A percentile compares a stretch with the other conserved stretches of the same genome.
phyloP scores from a whole-genome alignment of 139 green algal species.

The Prasinococcaceae sp. region DNA sequence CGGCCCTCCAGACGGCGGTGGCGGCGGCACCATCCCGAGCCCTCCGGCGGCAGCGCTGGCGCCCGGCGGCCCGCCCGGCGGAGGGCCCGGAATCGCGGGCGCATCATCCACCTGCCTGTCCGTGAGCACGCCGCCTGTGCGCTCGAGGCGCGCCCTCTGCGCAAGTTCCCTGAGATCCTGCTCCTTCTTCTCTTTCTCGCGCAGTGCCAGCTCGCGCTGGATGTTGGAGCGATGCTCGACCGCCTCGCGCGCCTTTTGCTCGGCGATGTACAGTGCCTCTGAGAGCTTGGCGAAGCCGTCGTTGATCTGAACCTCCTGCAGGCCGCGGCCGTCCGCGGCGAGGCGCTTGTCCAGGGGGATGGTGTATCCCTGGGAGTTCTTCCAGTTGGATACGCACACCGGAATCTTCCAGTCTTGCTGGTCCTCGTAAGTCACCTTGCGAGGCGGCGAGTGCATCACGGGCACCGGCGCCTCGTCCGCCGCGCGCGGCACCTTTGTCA shows the following conservation, averaged over 20 bases:
- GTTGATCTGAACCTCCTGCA: conserved; percentile 90
- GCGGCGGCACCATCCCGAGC: too few species aligned
- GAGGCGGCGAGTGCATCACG: conserved; percentile 88
- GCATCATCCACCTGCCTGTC: too few species aligned
- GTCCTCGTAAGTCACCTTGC: conserved; percentile 67
- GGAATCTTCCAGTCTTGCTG: conserved; percentile 97
- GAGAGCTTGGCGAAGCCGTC: conserved; percentile 79
- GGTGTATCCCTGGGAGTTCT: conserved; percentile 81
- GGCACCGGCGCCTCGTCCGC: conserved; percentile 83
- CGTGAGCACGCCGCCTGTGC: conserved; percentile 18
- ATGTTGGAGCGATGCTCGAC: conserved; percentile 73
- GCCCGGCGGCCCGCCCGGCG: too few species aligned
- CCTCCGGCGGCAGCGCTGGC: too few species aligned
- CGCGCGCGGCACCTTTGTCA: conserved; percentile 58
- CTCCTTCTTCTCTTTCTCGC: conserved; percentile 86
- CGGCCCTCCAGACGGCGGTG: too few species aligned
- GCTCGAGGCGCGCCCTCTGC: conserved; percentile 74
- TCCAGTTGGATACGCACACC: conserved; percentile 91
- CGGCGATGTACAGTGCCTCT: conserved; percentile 86
- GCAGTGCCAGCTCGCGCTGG: conserved; percentile 64
- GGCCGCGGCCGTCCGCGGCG: conserved; percentile 83
- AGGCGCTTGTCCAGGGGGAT: conserved; percentile 98
- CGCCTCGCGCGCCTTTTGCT: conserved; percentile 78
- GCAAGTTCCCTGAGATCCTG: conserved; percentile 80
- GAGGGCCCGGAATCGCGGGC: too few species aligned